Percentiles rank a stretch among this genome's conserved stretches.
These are phyloP conservation scores for Akanthomyces lecanii DNA, from an alignment of 2,329 filamentous ascomycete genomes.

Conservation along the genomic window DNA sequence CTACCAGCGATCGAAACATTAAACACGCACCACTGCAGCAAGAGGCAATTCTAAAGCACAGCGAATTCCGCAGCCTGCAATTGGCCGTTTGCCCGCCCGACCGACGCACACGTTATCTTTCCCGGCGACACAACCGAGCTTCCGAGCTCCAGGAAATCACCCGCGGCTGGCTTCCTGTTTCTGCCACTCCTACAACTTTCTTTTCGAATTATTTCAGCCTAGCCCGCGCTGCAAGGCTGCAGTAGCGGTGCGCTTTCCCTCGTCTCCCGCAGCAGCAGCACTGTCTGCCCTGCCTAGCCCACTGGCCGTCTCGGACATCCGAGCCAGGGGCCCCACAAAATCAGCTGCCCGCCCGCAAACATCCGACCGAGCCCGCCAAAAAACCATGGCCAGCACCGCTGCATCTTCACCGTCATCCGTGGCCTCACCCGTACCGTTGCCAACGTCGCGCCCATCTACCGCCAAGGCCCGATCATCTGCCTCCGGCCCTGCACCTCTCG, in stretches of 20 bases:
- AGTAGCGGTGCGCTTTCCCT: not conserved
- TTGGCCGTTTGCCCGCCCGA: conserved; percentile 8
- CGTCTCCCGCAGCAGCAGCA: not conserved
- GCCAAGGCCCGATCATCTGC: conserved; percentile 2
- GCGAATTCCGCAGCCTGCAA: conserved; percentile 1
- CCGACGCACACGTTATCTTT: not conserved
- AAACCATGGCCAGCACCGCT: conserved; percentile 21
- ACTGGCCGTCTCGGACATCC: conserved; percentile 17
- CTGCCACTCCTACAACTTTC: not conserved
- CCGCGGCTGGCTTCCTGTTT: not conserved
- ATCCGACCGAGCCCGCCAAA: conserved; percentile 12
- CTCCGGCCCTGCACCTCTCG: conserved; percentile 2
- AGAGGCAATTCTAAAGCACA: not conserved
- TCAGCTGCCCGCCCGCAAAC: conserved; percentile 17
- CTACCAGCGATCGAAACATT: not conserved
- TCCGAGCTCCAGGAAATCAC: conserved; percentile 2
- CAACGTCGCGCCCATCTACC: conserved; percentile 16
- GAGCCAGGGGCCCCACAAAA: conserved; percentile 15
- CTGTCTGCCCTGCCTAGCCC: not conserved
- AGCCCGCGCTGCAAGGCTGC: conserved; percentile 8
- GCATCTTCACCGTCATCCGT: conserved; percentile 20
- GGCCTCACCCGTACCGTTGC: conserved; percentile 25
- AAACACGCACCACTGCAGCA: not conserved
- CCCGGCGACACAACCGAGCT: conserved; percentile 1
- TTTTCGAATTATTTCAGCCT: not conserved